These are phyloP conservation scores for Mucor saturninus DNA, from an alignment of 371 early-diverging fungal genomes.

Conservation along the genomic window DNA sequence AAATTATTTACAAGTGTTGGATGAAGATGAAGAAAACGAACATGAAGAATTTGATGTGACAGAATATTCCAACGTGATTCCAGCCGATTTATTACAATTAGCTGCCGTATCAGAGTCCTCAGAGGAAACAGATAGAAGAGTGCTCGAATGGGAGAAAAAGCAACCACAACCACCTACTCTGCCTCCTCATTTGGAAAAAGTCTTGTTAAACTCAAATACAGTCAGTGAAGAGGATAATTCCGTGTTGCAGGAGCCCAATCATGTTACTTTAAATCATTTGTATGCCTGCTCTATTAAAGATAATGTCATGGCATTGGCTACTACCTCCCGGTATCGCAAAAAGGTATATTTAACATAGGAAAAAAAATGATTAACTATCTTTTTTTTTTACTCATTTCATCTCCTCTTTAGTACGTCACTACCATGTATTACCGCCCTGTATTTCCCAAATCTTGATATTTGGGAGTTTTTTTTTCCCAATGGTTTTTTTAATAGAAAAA, in stretches of 20 bases:
- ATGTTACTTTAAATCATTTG: conserved; percentile 93
- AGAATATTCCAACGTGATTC: conserved; percentile 70
- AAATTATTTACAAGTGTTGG: conserved; percentile 88
- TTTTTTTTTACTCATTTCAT: background rate
- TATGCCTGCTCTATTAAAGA: conserved; percentile 96
- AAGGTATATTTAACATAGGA: conserved; percentile 58
- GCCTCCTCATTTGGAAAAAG: conserved; percentile 92
- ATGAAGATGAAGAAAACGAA: conserved; percentile 61
- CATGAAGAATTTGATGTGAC: conserved; percentile 39
- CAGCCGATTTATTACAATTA: conserved; percentile 53
- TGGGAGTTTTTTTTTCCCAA: background rate
- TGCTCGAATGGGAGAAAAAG: conserved; percentile 44
- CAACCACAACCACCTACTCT: conserved; percentile 80
- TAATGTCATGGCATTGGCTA: conserved; percentile 94
- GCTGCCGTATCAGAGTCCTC: conserved; percentile 8
- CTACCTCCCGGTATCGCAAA: conserved; percentile 84
- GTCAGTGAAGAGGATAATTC: conserved; percentile 78
- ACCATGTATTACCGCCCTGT: conserved; percentile 85
- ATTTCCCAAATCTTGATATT: conserved; percentile 27
- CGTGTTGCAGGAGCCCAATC: conserved; percentile 87
- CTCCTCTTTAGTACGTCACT: conserved; percentile 68
- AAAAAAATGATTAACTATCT: background rate
- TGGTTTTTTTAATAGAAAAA: background rate
- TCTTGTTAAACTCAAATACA: conserved; percentile 79
- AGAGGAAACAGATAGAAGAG: background rate